Percentiles rank a stretch among this genome's conserved stretches.
These are phyloP conservation scores for Chamaecyparis obtusa DNA, from an alignment of 75 land plant genomes.

Conservation along the genomic window DNA sequence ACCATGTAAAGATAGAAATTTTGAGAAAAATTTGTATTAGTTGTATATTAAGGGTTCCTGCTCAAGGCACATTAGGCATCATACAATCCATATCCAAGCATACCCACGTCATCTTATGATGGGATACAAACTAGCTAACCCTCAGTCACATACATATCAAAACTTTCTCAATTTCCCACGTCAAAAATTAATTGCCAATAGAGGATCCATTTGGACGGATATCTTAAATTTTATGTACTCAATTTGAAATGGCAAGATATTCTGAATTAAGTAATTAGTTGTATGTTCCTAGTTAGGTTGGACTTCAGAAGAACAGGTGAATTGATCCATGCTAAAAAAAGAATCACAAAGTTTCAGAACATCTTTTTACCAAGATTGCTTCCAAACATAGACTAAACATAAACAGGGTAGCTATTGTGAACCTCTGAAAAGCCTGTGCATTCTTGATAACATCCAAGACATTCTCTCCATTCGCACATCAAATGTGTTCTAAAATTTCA, in stretches of 20 bases:
- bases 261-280: not conserved
- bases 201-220: not conserved
- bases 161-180: not conserved
- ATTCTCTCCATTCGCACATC: not conserved
- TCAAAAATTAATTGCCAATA: too few species aligned
- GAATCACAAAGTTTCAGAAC: not conserved
- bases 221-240: not conserved
- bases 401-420: not conserved
- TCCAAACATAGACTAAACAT: not conserved
- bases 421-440: not conserved
- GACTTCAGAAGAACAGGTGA: not conserved
- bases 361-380: not conserved
- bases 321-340: not conserved
- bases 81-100: not conserved
- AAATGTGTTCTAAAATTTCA: not conserved
- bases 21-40: not conserved
- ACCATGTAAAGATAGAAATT: not conserved
- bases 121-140: not conserved
- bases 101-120: not conserved
- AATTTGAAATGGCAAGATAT: not conserved
- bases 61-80: not conserved
- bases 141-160: not conserved
- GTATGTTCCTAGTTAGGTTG: not conserved
- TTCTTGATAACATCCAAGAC: not conserved
- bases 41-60: not conserved